Evolutionary conservation across 78 protist species (phyloP).

Genomic region (Chrysochromulina parva): DNA sequence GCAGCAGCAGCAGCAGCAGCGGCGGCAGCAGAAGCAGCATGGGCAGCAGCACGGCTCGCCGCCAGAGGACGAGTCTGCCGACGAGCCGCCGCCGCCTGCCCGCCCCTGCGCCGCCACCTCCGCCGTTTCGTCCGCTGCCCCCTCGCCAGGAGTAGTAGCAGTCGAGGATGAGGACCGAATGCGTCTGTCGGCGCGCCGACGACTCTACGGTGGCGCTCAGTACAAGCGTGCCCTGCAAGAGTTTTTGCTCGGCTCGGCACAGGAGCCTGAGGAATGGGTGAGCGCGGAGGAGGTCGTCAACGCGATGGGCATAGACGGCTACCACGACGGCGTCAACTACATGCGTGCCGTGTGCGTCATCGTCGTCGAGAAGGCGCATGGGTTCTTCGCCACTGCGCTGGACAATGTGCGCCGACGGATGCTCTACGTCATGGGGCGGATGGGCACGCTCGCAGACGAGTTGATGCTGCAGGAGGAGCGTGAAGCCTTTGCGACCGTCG

Average conservation of each 20-base stretch:
- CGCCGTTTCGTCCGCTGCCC: too few species aligned
- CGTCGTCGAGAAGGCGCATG: not conserved
- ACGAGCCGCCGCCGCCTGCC: too few species aligned
- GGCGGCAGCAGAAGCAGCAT: too few species aligned
- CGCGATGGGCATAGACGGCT: conserved; percentile 17
- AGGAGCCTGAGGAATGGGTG: not conserved
- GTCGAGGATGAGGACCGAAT: too few species aligned
- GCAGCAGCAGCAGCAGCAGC: too few species aligned
- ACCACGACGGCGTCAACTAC: conserved; percentile 11
- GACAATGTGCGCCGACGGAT: not conserved
- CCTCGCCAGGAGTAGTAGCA: too few species aligned
- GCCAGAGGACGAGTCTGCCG: too few species aligned
- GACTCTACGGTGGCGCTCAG: not conserved
- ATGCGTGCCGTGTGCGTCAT: conserved; percentile 7
- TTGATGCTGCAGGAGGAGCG: not conserved
- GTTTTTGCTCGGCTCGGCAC: not conserved
- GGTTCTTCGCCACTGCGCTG: not conserved
- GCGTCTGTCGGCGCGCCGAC: not conserved
- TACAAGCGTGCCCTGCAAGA: not conserved
- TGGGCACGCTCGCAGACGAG: not conserved
- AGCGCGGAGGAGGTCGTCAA: not conserved
- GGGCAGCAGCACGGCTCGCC: too few species aligned
- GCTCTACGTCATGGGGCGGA: not conserved
- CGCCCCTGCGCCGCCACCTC: too few species aligned
- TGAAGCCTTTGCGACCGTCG: not conserved